Conservation (phyloP, 148 eudicot species). For the Silene latifolia region DNA sequence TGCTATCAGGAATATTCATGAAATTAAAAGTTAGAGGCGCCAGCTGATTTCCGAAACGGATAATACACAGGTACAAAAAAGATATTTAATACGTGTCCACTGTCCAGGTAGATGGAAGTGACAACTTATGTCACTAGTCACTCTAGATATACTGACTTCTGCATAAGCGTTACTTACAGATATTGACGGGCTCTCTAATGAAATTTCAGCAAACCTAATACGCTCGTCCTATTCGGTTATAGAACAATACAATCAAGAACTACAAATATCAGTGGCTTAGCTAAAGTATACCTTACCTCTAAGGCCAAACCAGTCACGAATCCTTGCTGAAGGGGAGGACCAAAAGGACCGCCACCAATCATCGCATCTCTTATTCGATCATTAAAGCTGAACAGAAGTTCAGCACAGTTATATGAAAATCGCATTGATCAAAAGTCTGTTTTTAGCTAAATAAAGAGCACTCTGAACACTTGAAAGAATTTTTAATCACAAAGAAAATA, state of each 20-base stretch:
- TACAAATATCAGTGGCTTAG: background rate
- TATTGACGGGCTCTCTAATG: background rate
- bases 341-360: constrained; percentile 97
- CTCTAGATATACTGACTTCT: background rate
- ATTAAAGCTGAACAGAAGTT: constrained; percentile 60
- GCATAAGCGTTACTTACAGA: background rate
- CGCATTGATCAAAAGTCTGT: background rate
- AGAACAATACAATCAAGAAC: background rate
- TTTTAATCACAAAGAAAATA: background rate
- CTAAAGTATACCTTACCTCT: constrained; percentile 50
- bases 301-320: constrained; percentile 79
- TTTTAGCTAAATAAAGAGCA: background rate
- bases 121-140: background rate
- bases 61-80: background rate
- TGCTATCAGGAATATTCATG: background rate
- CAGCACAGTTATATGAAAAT: constrained; percentile 3
- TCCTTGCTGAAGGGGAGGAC: constrained; percentile 95
- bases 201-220: constrained; percentile 1
- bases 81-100: background rate
- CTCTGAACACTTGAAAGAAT: background rate
- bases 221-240: background rate
- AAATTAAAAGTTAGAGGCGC: background rate
- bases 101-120: background rate
- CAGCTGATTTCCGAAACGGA: background rate
- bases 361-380: constrained; percentile 96